These are phyloP conservation scores for Podospora fimiseda DNA, from an alignment of 495 filamentous ascomycete species.

Conservation along the genomic window DNA sequence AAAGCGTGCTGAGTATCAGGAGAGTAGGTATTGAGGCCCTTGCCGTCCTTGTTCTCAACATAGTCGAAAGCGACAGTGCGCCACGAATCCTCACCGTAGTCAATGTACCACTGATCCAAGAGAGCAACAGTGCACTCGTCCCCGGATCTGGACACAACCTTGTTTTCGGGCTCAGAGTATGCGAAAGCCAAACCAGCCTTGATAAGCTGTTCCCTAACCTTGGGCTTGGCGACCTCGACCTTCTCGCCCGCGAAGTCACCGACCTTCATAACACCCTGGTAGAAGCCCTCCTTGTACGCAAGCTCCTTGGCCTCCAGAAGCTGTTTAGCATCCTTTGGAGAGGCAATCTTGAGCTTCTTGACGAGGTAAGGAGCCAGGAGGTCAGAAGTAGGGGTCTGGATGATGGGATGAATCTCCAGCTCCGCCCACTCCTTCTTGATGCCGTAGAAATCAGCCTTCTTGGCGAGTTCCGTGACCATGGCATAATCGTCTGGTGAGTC, in stretches of 20 bases:
- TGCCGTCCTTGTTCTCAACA: conserved; percentile 55
- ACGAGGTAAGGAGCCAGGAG: conserved; percentile 76
- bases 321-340: conserved; percentile 86
- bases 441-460: conserved; percentile 95
- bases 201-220: conserved; percentile 74
- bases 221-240: conserved; percentile 78
- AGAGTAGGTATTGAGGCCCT: conserved; percentile 69
- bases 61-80: conserved; percentile 59
- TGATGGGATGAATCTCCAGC: conserved; percentile 79
- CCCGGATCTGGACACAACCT: conserved; percentile 76
- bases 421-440: conserved; percentile 97
- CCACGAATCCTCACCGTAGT: conserved; percentile 89
- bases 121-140: conserved; percentile 82
- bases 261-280: conserved; percentile 84
- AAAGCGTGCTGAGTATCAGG: conserved; percentile 78
- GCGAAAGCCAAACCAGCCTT: conserved; percentile 76
- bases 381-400: conserved; percentile 84
- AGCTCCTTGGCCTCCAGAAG: conserved; percentile 90
- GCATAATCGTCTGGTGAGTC: conserved; percentile 96
- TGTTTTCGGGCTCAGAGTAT: conserved; percentile 88
- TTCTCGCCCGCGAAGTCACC: conserved; percentile 85
- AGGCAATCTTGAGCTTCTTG: conserved; percentile 91
- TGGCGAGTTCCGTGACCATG: conserved; percentile 77
- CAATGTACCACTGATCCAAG: conserved; percentile 94
- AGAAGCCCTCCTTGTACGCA: conserved; percentile 97